phyloP scores from a whole-genome alignment of 768 basidiomycete species.

The Dioszegia aurantiaca region DNA sequence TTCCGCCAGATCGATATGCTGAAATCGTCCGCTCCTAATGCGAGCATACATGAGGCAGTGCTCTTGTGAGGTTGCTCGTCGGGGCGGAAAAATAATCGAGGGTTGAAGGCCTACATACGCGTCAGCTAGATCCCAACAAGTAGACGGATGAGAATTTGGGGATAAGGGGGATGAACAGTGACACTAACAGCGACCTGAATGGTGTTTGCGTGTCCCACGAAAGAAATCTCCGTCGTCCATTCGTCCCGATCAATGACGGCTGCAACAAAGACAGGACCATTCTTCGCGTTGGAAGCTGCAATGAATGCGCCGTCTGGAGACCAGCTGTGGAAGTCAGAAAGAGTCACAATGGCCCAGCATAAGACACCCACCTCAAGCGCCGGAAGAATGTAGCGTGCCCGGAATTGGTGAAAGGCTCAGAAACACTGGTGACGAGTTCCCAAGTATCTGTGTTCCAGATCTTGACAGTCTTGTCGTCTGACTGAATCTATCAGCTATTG shows the following conservation, averaged over 20 bases:
- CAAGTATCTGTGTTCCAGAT: conserved; percentile 95
- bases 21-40: conserved; percentile 88
- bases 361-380: conserved; percentile 65
- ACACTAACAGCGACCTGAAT: conserved; percentile 83
- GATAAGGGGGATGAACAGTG: not conserved
- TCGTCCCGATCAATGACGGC: conserved; percentile 79
- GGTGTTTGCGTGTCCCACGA: conserved; percentile 96
- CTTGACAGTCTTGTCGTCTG: conserved; percentile 93
- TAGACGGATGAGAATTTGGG: too few relatives aligned
- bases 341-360: not conserved
- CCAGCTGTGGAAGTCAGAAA: conserved; percentile 63
- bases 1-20: conserved; percentile 97
- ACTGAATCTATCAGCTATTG: conserved; percentile 56
- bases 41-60: conserved; percentile 54
- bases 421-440: conserved; percentile 76
- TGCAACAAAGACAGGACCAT: conserved; percentile 96
- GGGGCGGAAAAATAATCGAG: conserved; percentile 85
- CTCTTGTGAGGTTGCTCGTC: conserved; percentile 58
- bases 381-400: conserved; percentile 94
- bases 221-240: conserved; percentile 87
- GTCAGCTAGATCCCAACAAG: too few relatives aligned
- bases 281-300: conserved; percentile 94
- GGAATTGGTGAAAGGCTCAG: conserved; percentile 86
- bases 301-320: conserved; percentile 99
- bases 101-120: conserved; percentile 78